Base-by-base conservation (phyloP, 495 filamentous ascomycete genomes). In the Polyplosphaeria fusca region DNA sequence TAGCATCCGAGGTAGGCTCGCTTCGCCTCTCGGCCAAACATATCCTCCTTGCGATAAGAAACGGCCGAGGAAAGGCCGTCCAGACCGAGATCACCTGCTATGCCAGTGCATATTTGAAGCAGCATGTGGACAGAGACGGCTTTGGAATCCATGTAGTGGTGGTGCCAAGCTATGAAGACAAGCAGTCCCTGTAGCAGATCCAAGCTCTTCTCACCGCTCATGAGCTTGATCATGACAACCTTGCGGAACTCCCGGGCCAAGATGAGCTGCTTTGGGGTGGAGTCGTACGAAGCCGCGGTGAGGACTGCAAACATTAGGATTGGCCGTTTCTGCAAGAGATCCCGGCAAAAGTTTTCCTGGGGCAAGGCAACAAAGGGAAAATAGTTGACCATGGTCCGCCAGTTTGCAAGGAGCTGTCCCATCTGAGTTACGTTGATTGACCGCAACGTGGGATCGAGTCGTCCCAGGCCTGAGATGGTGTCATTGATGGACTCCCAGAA, bases 1-100 rank as follows among this genome's bases (percentile, higher is more conserved):
- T 63, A 63, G 38, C 60, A 63, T 11, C 60, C 60, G 26, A 63
- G 26, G 49, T 58, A 53, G 23, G 60, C 60, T 20, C 60, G 39
- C 43, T 58, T 58, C 23, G 52, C 45, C 20, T 62, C 58, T 19
- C 52, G 28, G 13, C 57, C 39, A 0, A 24, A 52, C n/a, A 23
- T 12, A 16, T 62, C 51, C 19, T 55, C 35, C 18, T 35, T 51
- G 4, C 24, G 41, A 24, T 32, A 38, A 18, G 42, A 14, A 24
- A 16, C 19, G 22, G 35, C 2, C 7, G 52, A 5, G 9, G 45
- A 39, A 3, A 52, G 32, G 12, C 25, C 42, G 39, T 56, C 58
- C 1, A 62, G 27, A 14, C 45, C 45, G 14, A 62, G 47, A 23
- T 62, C 58, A n/a, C 45, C 58, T 39, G 52, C 52, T 14, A 62